phyloP scores from a whole-genome alignment of 2,329 filamentous ascomycete genomes.

The Diaporthe vexans region DNA sequence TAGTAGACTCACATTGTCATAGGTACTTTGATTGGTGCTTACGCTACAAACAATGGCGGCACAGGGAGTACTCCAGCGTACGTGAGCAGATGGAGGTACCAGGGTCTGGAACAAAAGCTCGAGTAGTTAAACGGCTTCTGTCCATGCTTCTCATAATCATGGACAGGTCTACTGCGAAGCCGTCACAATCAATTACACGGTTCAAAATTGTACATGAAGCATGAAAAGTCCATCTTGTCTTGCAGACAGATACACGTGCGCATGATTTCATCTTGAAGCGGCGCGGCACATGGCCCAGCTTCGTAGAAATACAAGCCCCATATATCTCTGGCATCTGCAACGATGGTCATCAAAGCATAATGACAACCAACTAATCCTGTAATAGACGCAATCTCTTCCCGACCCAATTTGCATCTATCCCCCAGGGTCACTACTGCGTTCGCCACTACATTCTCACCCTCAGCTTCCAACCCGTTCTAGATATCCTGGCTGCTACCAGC shows the following conservation, averaged over 20 bases:
- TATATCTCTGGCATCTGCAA: neutral
- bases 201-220: neutral
- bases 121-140: neutral
- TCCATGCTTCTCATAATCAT: neutral
- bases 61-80: neutral
- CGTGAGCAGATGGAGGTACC: conserved; percentile 36
- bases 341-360: neutral
- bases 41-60: conserved; percentile 54
- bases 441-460: conserved; percentile 52
- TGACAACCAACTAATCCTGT: neutral
- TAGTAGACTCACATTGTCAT: conserved; percentile 45
- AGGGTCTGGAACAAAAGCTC: conserved; percentile 17
- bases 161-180: neutral
- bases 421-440: too few relatives aligned
- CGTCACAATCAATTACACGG: neutral
- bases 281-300: too few relatives aligned
- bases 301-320: neutral
- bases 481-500: conserved; percentile 55
- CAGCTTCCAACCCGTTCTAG: conserved; percentile 56
- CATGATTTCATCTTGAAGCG: too few relatives aligned
- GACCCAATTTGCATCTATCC: too few relatives aligned
- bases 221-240: neutral
- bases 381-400: too few relatives aligned
- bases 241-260: neutral
- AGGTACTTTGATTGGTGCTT: conserved; percentile 52